A percentile compares a stretch with the other conserved stretches of the same genome.
phyloP scores from a whole-genome alignment of 176 grass and related monocot genomes.

The Aegilops bicornis region DNA sequence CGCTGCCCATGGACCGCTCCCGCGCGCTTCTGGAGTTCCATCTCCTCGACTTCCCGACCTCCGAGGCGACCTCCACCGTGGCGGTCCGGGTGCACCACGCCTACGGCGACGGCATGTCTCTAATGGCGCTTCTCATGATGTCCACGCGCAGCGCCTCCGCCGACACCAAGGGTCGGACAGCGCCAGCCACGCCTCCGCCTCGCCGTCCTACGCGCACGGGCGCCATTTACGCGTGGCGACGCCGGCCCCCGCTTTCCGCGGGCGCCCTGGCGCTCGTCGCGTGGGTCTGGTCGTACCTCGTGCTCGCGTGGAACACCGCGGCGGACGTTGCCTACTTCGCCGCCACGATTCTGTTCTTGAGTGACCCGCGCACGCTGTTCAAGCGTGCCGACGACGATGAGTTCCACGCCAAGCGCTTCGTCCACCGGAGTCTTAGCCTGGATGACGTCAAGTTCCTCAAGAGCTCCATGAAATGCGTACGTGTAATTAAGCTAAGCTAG shows the following conservation, averaged over 20 bases:
- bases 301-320: background rate
- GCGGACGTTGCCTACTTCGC: background rate
- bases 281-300: background rate
- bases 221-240: background rate
- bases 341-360: background rate
- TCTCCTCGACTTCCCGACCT: background rate
- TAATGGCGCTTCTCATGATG: background rate
- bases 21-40: background rate
- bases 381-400: background rate
- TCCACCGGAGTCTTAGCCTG: background rate
- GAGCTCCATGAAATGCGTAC: background rate
- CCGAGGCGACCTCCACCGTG: background rate
- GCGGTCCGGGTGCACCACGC: background rate
- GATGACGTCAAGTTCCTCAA: background rate
- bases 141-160: background rate
- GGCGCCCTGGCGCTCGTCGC: background rate
- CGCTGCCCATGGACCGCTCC: constrained; percentile 40
- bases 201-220: background rate
- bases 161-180: background rate
- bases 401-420: background rate
- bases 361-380: background rate
- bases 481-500: background rate
- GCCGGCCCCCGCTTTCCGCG: background rate
- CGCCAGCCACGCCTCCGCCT: too few species aligned
- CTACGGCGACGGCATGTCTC: background rate